Conservation (phyloP, 106 monocot genomes). For the Alisma plantagoaquatica region DNA sequence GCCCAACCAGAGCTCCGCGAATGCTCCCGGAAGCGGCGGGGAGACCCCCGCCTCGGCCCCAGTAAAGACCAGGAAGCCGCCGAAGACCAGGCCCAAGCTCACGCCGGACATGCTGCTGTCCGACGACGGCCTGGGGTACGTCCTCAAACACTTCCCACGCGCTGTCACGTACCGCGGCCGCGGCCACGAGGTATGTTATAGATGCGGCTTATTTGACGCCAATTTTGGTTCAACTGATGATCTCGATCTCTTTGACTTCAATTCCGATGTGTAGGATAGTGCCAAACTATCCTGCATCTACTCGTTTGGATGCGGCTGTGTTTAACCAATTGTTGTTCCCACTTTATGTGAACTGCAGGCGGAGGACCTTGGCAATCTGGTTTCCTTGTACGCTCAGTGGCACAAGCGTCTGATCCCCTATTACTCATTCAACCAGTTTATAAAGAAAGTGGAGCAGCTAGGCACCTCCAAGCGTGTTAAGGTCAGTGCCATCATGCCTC, state of each 20-base stretch:
- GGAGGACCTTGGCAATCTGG: constrained; percentile 21
- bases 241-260: too few species aligned
- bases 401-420: constrained; percentile 70
- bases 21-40: neutral
- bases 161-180: constrained; percentile 79
- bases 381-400: constrained; percentile 65
- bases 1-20: neutral
- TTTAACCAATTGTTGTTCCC: too few species aligned
- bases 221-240: neutral
- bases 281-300: too few species aligned
- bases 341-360: neutral
- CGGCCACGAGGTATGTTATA: constrained; percentile 63
- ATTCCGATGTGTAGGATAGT: too few species aligned
- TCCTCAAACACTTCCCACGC: constrained; percentile 76
- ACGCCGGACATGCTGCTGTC: constrained; percentile 80
- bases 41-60: constrained; percentile 1
- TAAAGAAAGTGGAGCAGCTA: constrained; percentile 66
- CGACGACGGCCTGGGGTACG: constrained; percentile 82
- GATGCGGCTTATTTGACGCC: neutral
- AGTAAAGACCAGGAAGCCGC: constrained; percentile 32
- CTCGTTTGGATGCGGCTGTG: too few species aligned
- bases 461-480: constrained; percentile 64
- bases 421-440: constrained; percentile 81
- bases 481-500: constrained; percentile 32
- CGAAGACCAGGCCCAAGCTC: constrained; percentile 72